Evolutionary conservation across 768 basidiomycete species (phyloP).

Genomic region (Boletellus emodensis): DNA sequence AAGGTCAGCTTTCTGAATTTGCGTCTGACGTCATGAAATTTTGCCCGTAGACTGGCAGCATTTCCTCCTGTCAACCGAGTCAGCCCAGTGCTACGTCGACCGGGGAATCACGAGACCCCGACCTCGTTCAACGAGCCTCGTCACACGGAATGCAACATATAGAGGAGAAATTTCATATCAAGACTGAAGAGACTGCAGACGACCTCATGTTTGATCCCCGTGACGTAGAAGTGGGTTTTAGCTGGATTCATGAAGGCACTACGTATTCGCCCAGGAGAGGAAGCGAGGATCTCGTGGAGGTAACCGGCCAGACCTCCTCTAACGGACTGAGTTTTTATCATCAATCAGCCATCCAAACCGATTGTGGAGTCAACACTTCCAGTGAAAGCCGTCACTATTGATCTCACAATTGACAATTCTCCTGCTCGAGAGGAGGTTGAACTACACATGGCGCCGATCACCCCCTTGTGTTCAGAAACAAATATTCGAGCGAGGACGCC

Average conservation of each 20-base stretch:
- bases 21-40: neutral
- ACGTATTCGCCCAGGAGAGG: slow-evolving; percentile 4
- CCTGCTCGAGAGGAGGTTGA: slow-evolving; percentile 14
- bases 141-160: neutral
- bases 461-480: neutral
- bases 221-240: neutral
- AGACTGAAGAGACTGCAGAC: slow-evolving; percentile 1
- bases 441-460: neutral
- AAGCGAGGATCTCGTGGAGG: slow-evolving; percentile 7
- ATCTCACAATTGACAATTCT: slow-evolving; percentile 38
- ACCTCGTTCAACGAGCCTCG: slow-evolving; percentile 9
- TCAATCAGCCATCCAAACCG: slow-evolving; percentile 9
- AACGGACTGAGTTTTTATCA: neutral
- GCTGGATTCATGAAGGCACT: neutral
- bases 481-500: neutral
- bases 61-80: neutral
- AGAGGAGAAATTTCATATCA: neutral
- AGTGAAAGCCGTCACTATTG: slow-evolving; percentile 36
- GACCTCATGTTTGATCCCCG: neutral
- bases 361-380: slow-evolving; percentile 13
- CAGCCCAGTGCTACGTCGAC: slow-evolving; percentile 13
- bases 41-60: slow-evolving; percentile 5
- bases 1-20: slow-evolving; percentile 15
- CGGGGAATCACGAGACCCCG: slow-evolving; percentile 30
- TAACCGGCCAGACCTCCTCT: neutral